These are phyloP conservation scores for Oxytropis ochrocephala DNA, from an alignment of 306 rosid genomes.

Conservation along the genomic window DNA sequence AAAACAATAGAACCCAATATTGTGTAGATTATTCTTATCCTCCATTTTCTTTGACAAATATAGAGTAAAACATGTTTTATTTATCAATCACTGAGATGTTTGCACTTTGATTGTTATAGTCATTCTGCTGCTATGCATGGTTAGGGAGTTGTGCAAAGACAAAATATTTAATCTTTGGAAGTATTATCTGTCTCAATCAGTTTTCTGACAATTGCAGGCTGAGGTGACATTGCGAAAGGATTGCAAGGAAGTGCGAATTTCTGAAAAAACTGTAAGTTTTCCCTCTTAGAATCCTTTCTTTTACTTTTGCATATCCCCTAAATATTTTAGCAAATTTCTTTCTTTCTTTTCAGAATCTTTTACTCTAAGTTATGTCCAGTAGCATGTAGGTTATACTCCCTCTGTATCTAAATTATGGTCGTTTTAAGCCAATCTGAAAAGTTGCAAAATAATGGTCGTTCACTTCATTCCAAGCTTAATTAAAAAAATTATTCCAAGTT, in stretches of 20 bases:
- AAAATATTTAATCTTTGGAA: neutral
- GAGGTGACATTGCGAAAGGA: constrained; percentile 26
- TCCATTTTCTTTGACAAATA: neutral
- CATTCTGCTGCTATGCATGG: neutral
- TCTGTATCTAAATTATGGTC: no score
- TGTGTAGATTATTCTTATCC: neutral
- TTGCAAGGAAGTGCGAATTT: constrained; percentile 37
- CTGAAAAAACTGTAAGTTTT: constrained; percentile 40
- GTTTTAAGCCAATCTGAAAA: no score
- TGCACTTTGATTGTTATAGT: neutral
- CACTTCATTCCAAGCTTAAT: no score
- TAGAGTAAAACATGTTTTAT: neutral
- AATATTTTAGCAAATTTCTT: neutral
- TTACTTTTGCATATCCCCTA: neutral
- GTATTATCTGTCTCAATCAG: neutral
- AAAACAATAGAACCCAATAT: neutral
- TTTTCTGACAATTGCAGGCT: constrained; percentile 32
- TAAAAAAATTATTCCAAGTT: no score
- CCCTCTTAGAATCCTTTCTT: neutral
- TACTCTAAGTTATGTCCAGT: neutral
- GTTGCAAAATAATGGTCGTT: no score
- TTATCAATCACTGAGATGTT: neutral
- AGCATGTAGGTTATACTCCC: neutral
- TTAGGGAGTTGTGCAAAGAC: constrained; percentile 10
- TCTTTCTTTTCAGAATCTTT: neutral